Evolutionary conservation across 2,329 filamentous ascomycete genomes (phyloP).

Genomic region (Lizonia empirigonia): DNA sequence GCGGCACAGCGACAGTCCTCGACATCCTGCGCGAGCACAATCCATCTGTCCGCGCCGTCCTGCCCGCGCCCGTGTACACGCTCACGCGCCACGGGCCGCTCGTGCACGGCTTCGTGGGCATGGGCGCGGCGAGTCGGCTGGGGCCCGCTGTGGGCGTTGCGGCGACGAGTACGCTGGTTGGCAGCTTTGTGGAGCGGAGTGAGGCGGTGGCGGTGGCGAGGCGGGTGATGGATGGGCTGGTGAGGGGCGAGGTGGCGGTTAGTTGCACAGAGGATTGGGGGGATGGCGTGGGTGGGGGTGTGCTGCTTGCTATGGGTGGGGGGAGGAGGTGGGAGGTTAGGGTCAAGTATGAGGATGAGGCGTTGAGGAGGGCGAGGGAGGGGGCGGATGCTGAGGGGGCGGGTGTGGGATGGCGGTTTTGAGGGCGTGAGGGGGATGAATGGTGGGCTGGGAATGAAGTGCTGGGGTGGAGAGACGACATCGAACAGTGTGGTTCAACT

Average conservation of each 20-base stretch:
- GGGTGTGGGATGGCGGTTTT: conserved; percentile 5
- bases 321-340: conserved; percentile 26
- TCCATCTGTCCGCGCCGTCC: conserved; percentile 2
- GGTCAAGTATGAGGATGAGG: conserved; percentile 27
- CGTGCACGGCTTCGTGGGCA: background rate
- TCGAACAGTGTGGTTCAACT: no score
- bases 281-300: conserved; percentile 9
- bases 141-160: no score
- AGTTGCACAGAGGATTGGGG: conserved; percentile 19
- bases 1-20: conserved; percentile 21
- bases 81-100: conserved; percentile 25
- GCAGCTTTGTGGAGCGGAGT: conserved; percentile 6
- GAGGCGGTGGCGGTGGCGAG: conserved; percentile 20
- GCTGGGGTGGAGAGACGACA: no score
- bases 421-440: background rate
- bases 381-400: conserved; percentile 4
- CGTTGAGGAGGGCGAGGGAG: conserved; percentile 20
- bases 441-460: background rate
- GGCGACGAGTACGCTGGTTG: conserved; percentile 9
- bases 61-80: conserved; percentile 27
- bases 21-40: conserved; percentile 20
- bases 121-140: background rate
- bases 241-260: conserved; percentile 4
- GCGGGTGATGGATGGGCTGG: conserved; percentile 19
- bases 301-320: conserved; percentile 25